A percentile compares a stretch with the other conserved stretches of the same genome.
phyloP scores from a whole-genome alignment of 2,329 filamentous ascomycete genomes.

The Scedosporium boydii region DNA sequence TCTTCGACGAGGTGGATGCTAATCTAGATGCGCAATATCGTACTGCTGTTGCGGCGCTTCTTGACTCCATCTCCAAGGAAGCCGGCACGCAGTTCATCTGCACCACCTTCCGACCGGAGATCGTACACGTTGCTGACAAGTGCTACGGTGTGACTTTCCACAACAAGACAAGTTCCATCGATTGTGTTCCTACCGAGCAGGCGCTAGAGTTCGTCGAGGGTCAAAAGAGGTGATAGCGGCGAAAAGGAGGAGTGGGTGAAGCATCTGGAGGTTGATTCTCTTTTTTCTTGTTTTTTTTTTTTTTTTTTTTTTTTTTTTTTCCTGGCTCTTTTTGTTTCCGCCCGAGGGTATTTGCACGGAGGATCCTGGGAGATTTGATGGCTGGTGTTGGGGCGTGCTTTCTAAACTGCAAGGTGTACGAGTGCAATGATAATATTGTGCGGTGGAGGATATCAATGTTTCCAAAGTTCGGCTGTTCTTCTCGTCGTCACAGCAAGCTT shows the following conservation, averaged over 20 bases:
- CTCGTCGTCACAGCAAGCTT: background rate
- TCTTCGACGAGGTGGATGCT: slow-evolving; percentile 98
- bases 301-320: background rate
- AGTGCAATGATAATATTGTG: background rate
- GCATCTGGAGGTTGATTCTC: background rate
- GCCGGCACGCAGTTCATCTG: slow-evolving; percentile 81
- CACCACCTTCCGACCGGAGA: slow-evolving; percentile 96
- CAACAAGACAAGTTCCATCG: slow-evolving; percentile 90
- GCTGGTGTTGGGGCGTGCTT: background rate
- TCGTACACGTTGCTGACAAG: slow-evolving; percentile 90
- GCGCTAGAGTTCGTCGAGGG: slow-evolving; percentile 92
- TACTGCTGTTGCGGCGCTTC: slow-evolving; percentile 83
- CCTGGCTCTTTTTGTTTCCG: background rate
- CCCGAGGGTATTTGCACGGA: too few species aligned
- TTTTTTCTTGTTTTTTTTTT: background rate
- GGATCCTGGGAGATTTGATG: background rate
- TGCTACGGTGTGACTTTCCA: slow-evolving; percentile 93
- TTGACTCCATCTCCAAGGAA: slow-evolving; percentile 65
- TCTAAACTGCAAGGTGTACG: background rate
- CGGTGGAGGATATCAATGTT: background rate
- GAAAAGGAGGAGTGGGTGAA: background rate
- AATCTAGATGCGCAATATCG: slow-evolving; percentile 97
- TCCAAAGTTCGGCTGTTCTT: background rate
- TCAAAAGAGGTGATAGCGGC: slow-evolving; percentile 31
- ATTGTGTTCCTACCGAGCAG: slow-evolving; percentile 78